Percentiles rank a stretch among this genome's conserved stretches.
Evolutionary conservation across 352 stramenopile genomes (phyloP).

Genomic region (Vaucheria bursata): DNA sequence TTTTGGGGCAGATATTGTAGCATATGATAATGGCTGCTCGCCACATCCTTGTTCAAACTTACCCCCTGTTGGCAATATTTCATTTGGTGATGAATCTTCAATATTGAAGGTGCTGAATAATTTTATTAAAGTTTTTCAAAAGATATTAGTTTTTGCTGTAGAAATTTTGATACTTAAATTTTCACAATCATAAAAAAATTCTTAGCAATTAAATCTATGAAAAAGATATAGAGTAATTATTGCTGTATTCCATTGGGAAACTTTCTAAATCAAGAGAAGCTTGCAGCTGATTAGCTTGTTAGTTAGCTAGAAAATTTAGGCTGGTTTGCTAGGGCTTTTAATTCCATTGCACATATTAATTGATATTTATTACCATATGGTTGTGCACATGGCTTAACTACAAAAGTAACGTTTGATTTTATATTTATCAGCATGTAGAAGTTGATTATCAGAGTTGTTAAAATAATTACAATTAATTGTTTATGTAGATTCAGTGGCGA

Average conservation of each 20-base stretch:
- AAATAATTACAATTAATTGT: neutral
- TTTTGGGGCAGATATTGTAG: slow-evolving; percentile 14
- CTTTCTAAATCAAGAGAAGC: neutral
- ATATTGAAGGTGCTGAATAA: slow-evolving; percentile 7
- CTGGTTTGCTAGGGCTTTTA: too few relatives aligned
- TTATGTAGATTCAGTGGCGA: neutral
- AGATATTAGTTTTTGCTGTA: neutral
- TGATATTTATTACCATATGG: too few relatives aligned
- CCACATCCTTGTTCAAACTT: neutral
- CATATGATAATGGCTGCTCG: slow-evolving; percentile 18
- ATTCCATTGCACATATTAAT: too few relatives aligned
- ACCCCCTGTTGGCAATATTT: slow-evolving; percentile 21
- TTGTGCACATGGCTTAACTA: too few relatives aligned
- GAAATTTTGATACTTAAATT: neutral
- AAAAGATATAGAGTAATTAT: neutral
- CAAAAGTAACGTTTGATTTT: too few relatives aligned
- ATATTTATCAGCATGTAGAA: neutral
- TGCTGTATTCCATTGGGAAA: neutral
- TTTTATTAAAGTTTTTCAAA: neutral
- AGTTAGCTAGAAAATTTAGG: too few relatives aligned
- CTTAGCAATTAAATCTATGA: neutral
- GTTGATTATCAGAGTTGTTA: neutral
- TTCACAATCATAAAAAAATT: neutral
- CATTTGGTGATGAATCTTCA: slow-evolving; percentile 21
- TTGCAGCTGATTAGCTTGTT: too few relatives aligned